These are phyloP conservation scores for Vigna hirtella DNA, from an alignment of 306 rosid genomes.

Conservation along the genomic window DNA sequence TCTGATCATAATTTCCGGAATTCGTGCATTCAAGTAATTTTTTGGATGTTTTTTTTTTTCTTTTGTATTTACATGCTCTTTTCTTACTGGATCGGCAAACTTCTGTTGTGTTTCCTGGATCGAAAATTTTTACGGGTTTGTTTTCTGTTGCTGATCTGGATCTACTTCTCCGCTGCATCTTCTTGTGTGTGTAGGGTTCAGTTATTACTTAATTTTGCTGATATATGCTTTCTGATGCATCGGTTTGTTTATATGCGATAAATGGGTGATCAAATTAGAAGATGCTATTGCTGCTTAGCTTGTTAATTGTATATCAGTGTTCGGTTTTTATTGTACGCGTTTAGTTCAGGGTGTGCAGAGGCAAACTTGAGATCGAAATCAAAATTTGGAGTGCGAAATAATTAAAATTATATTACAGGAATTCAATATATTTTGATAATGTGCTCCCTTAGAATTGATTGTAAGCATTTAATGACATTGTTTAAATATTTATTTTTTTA, in stretches of 20 bases:
- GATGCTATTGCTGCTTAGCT: not conserved
- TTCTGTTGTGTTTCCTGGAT: slow-evolving; percentile 38
- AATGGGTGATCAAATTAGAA: not conserved
- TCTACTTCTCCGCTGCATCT: slow-evolving; percentile 38
- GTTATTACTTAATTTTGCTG: slow-evolving; percentile 27
- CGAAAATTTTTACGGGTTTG: slow-evolving; percentile 12
- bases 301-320: not conserved
- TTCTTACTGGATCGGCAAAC: slow-evolving; percentile 34
- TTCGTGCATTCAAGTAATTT: slow-evolving; percentile 11
- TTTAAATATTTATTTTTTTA: no score
- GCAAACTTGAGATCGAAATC: no score
- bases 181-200: not conserved
- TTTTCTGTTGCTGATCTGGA: slow-evolving; percentile 45
- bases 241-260: slow-evolving; percentile 25
- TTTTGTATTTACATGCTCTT: not conserved
- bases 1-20: not conserved
- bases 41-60: not conserved
- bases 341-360: not conserved
- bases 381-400: no score
- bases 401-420: no score
- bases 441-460: no score
- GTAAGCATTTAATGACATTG: no score
- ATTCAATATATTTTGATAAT: no score
- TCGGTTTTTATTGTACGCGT: not conserved
- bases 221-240: slow-evolving; percentile 25